Percentiles rank a stretch among this genome's conserved stretches.
Conservation (phyloP, 768 basidiomycete genomes). For the Lepiota subincarnata region DNA sequence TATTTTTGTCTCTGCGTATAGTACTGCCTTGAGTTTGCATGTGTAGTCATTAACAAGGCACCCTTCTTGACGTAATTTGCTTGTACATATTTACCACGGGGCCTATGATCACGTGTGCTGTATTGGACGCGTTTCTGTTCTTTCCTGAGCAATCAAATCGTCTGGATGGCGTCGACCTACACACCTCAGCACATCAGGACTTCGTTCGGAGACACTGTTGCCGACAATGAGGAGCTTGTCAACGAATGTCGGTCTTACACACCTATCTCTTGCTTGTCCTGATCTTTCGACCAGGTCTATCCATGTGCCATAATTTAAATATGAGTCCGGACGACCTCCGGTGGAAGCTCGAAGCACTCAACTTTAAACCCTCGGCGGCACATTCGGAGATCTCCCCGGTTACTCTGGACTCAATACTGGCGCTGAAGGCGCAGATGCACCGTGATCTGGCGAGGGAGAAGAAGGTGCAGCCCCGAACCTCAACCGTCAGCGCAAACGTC, state of each 20-base stretch:
- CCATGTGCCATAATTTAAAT: conserved; percentile 62
- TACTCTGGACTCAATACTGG: conserved; percentile 44
- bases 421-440: conserved; percentile 47
- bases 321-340: conserved; percentile 47
- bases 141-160: background rate
- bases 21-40: conserved; percentile 4
- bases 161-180: conserved; percentile 1
- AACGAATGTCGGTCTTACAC: conserved; percentile 43
- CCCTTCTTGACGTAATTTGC: background rate
- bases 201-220: conserved; percentile 23
- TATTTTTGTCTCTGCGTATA: background rate
- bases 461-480: conserved; percentile 25
- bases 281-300: conserved; percentile 41
- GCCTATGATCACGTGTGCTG: background rate
- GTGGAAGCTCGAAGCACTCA: conserved; percentile 68
- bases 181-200: conserved; percentile 19
- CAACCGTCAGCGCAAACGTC: conserved; percentile 26
- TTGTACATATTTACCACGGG: background rate
- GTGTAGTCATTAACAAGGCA: background rate
- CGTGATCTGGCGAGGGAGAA: conserved; percentile 37
- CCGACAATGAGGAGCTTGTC: conserved; percentile 38
- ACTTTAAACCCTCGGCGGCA: conserved; percentile 32
- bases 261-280: background rate
- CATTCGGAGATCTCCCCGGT: conserved; percentile 34
- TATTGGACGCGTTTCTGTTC: conserved; percentile 2